Base-by-base conservation (phyloP, 2,329 filamentous ascomycete genomes). In the Sporothrix protearum region DNA sequence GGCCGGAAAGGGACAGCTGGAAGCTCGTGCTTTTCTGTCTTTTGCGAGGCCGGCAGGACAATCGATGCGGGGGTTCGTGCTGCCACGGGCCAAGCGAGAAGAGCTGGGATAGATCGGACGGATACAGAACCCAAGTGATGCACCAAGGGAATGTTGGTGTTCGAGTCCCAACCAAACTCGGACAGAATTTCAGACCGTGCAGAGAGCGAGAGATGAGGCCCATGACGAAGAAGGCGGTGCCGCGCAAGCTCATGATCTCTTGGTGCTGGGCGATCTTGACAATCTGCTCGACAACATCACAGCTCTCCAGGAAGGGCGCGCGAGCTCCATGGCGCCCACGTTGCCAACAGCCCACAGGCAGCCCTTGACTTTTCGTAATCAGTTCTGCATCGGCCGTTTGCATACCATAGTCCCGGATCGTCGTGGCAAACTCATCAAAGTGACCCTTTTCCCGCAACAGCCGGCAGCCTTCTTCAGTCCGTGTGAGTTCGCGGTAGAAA, bases 261-360 rank as follows among this genome's bases (percentile, higher is more conserved):
- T 96, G 94, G 36, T 85, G 84, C 79, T 97, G 93, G 0, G 96
- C 96, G 78, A 99, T 97, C 74, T 89, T 86, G 63, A 98, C 89
- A 74, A 99, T 95, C 74, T 91, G 88, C 77, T 91, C 88, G 22
- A 98, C 93, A 49, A 98, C 93, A 75, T 97, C 92, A 49, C 89
- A 92, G 71, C 92, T 90, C 80, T 97, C 96, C 3, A 99, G 85
- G 79, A 99, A 99, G 0, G 94, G 94, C 0, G 95, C 95, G 1
- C 96, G 1, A 97, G 88, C 77, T 98, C 95, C 94, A 99, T 98
- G 0, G 94, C 97, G 0, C 96, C 96, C 49, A 99, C 95, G 76
- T 99, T 99, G 30, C 96, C 96, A 0, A 99, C 94, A 0, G 96
- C 96, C 96, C 96, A 99, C 64, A 99, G 85, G 78, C 94, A 97